Conservation (phyloP, 352 stramenopile species). For the Phytophthora kernoviae region DNA sequence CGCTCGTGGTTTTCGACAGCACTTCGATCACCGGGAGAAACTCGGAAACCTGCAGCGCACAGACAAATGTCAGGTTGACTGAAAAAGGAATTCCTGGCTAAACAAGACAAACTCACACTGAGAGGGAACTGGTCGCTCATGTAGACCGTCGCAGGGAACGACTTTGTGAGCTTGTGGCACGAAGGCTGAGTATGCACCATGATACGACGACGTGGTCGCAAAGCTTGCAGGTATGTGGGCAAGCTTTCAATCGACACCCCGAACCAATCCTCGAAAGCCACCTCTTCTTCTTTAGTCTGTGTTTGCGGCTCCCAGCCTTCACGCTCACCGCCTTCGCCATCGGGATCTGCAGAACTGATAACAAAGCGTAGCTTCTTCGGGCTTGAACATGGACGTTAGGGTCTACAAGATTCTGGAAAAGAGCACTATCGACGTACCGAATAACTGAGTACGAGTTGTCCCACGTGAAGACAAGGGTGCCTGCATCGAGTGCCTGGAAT, state of each 20-base stretch:
- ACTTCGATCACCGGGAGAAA: constrained; percentile 75
- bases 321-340: constrained; percentile 8
- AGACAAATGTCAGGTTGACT: background rate
- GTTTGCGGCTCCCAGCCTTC: constrained; percentile 38
- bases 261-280: constrained; percentile 71
- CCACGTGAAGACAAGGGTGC: constrained; percentile 65
- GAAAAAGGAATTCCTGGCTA: no score
- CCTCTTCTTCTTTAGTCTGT: constrained; percentile 41
- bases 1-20: constrained; percentile 66
- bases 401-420: background rate
- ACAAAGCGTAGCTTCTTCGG: constrained; percentile 48
- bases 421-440: constrained; percentile 33
- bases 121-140: constrained; percentile 67
- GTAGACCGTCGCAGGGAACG: constrained; percentile 60
- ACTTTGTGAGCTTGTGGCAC: constrained; percentile 55
- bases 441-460: constrained; percentile 66
- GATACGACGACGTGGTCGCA: constrained; percentile 49
- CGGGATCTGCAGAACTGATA: constrained; percentile 21
- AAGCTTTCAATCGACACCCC: constrained; percentile 48
- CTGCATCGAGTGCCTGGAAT: constrained; percentile 34
- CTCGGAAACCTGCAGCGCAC: constrained; percentile 40
- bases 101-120: constrained; percentile 52
- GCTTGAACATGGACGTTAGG: no score
- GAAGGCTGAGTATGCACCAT: constrained; percentile 59
- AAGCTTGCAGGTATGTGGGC: constrained; percentile 25